Conservation (phyloP, 192 early-diverging fungal genomes). For the Coemansia sp. region DNA sequence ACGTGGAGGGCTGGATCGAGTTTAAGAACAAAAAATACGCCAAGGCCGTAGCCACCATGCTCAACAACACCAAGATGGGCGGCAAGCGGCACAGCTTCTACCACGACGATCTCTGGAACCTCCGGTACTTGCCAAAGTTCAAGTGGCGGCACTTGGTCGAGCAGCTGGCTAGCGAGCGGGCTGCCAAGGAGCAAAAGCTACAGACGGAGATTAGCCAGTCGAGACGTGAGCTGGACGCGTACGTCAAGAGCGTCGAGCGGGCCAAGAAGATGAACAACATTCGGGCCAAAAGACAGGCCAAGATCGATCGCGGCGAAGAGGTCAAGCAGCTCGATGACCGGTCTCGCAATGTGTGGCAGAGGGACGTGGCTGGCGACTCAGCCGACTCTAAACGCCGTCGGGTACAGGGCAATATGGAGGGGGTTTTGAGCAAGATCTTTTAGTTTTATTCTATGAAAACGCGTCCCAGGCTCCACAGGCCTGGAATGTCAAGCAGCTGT, state of each 20-base stretch:
- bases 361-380: conserved; percentile 58
- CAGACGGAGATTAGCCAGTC: conserved; percentile 81
- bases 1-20: conserved; percentile 96
- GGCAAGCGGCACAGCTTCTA: conserved; percentile 83
- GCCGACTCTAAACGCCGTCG: conserved; percentile 13
- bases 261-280: conserved; percentile 85
- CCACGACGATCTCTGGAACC: conserved; percentile 96
- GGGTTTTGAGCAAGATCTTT: conserved; percentile 16
- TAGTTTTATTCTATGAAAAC: conserved; percentile 23
- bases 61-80: conserved; percentile 84
- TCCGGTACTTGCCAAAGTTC: conserved; percentile 93
- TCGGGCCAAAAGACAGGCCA: conserved; percentile 61
- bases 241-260: conserved; percentile 82
- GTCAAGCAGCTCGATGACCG: conserved; percentile 51
- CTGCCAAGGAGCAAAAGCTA: conserved; percentile 75
- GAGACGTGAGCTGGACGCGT: conserved; percentile 81
- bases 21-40: conserved; percentile 92
- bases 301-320: conserved; percentile 26
- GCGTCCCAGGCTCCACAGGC: conserved; percentile 49
- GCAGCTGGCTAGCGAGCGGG: conserved; percentile 77
- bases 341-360: conserved; percentile 59
- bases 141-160: conserved; percentile 96
- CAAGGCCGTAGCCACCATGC: conserved; percentile 64
- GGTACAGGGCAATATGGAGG: conserved; percentile 10
- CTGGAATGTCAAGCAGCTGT: conserved; percentile 34